Percentiles rank a stretch among this genome's conserved stretches.
Evolutionary conservation across 2,329 filamentous ascomycete species (phyloP).

Genomic region (Stemphylium lycopersici): DNA sequence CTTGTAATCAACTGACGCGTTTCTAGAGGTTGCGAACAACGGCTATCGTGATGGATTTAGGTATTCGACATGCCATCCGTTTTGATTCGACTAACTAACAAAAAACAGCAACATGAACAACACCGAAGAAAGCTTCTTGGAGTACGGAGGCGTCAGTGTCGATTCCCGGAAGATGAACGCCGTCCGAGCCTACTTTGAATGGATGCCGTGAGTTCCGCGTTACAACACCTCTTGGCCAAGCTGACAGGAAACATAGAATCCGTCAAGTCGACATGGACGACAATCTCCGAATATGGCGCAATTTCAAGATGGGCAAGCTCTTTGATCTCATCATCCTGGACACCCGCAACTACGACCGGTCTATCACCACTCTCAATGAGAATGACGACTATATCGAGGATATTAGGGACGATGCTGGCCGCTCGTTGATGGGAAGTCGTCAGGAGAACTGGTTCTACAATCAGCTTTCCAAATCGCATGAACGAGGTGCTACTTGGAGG

Average conservation of each 20-base stretch:
- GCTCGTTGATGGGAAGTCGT: constrained; percentile 70
- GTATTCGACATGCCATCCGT: not conserved
- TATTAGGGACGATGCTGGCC: constrained; percentile 68
- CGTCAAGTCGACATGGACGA: constrained; percentile 54
- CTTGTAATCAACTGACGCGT: constrained; percentile 5
- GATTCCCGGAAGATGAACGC: constrained; percentile 56
- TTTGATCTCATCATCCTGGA: constrained; percentile 53
- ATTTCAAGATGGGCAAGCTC: constrained; percentile 49
- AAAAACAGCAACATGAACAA: constrained; percentile 48
- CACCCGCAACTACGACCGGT: constrained; percentile 50
- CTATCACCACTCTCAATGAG: constrained; percentile 43
- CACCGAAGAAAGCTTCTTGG: constrained; percentile 51
- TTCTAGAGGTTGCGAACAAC: constrained; percentile 51
- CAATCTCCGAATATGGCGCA: constrained; percentile 52
- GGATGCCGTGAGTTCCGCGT: constrained; percentile 45
- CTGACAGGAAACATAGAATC: constrained; percentile 42
- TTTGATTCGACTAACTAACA: not conserved
- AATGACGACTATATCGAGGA: constrained; percentile 65
- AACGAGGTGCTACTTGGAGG: constrained; percentile 70
- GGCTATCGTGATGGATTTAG: constrained; percentile 49
- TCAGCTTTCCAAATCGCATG: constrained; percentile 60
- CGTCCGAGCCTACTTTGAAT: constrained; percentile 54
- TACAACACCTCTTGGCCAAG: constrained; percentile 52
- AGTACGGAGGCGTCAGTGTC: constrained; percentile 49
- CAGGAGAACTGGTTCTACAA: constrained; percentile 70